phyloP scores from a whole-genome alignment of 371 early-diverging fungal genomes.

The Mucor plumbeus region DNA sequence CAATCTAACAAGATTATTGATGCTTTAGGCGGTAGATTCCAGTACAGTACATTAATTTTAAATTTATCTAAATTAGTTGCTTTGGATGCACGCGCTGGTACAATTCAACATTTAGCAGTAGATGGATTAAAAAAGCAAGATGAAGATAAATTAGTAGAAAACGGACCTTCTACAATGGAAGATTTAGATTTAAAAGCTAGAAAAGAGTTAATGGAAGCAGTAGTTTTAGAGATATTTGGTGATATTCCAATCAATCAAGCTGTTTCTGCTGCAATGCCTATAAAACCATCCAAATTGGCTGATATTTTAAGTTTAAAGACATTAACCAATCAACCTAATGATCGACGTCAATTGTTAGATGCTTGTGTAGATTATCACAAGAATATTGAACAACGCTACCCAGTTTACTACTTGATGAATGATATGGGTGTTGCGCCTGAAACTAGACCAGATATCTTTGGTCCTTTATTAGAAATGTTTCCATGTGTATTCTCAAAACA shows the following conservation, averaged over 20 bases:
- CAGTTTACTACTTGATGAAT: slow-evolving; percentile 48
- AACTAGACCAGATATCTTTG: slow-evolving; percentile 44
- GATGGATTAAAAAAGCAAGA: slow-evolving; percentile 17
- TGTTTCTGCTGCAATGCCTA: slow-evolving; percentile 47
- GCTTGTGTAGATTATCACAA: slow-evolving; percentile 49
- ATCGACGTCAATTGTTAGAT: slow-evolving; percentile 33
- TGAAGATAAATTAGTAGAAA: not conserved
- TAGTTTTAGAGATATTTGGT: slow-evolving; percentile 48
- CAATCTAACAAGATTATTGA: slow-evolving; percentile 32
- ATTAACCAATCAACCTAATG: slow-evolving; percentile 3
- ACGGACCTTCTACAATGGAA: slow-evolving; percentile 19
- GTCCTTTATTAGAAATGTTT: slow-evolving; percentile 38
- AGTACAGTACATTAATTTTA: slow-evolving; percentile 42
- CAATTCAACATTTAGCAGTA: slow-evolving; percentile 21
- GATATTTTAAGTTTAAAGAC: slow-evolving; percentile 15
- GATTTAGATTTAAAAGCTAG: slow-evolving; percentile 21
- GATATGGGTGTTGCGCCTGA: slow-evolving; percentile 35
- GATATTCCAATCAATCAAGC: slow-evolving; percentile 57
- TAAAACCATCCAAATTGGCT: slow-evolving; percentile 30
- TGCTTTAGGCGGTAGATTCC: slow-evolving; percentile 40
- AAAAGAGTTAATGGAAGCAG: slow-evolving; percentile 42
- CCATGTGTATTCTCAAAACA: slow-evolving; percentile 45
- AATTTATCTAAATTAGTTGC: slow-evolving; percentile 39
- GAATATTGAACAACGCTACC: slow-evolving; percentile 39
- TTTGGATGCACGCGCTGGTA: slow-evolving; percentile 35